These are phyloP conservation scores for Emericellopsis terricola DNA, from an alignment of 495 filamentous ascomycete species.

Conservation along the genomic window DNA sequence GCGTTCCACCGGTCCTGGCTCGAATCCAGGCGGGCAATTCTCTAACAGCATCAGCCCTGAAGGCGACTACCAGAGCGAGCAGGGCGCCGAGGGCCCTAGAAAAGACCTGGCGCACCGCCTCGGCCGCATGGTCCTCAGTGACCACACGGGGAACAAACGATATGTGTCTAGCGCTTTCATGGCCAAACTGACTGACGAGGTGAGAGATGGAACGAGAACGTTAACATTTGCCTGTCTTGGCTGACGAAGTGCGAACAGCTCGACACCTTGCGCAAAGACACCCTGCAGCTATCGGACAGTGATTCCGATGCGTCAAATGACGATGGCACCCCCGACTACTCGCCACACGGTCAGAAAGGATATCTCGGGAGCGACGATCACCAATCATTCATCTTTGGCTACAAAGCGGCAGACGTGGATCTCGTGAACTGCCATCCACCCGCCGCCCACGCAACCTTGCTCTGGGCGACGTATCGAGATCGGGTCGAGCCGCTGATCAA, in stretches of 20 bases:
- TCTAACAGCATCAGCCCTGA: too few relatives aligned
- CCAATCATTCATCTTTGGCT: slow-evolving; percentile 48
- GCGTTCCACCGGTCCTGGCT: neutral
- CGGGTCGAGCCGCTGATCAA: slow-evolving; percentile 60
- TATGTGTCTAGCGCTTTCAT: slow-evolving; percentile 85
- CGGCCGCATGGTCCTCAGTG: slow-evolving; percentile 52
- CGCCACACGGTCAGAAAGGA: slow-evolving; percentile 1
- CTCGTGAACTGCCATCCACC: slow-evolving; percentile 32
- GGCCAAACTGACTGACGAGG: slow-evolving; percentile 78
- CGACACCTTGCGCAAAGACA: slow-evolving; percentile 16
- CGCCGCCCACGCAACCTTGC: slow-evolving; percentile 39
- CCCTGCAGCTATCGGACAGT: slow-evolving; percentile 20
- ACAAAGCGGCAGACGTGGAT: slow-evolving; percentile 30
- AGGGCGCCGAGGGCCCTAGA: slow-evolving; percentile 5
- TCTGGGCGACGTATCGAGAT: slow-evolving; percentile 51
- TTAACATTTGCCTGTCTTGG: too few relatives aligned
- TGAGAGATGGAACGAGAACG: too few relatives aligned
- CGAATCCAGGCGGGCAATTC: too few relatives aligned
- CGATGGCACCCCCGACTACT: slow-evolving; percentile 23
- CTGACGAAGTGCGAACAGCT: too few relatives aligned
- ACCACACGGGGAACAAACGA: slow-evolving; percentile 48
- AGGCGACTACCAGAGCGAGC: slow-evolving; percentile 2
- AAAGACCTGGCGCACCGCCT: slow-evolving; percentile 17
- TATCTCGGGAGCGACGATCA: slow-evolving; percentile 22
- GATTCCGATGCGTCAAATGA: slow-evolving; percentile 25